These are phyloP conservation scores for Cercospora citrullina DNA, from an alignment of 2,329 filamentous ascomycete genomes.

Conservation along the genomic window DNA sequence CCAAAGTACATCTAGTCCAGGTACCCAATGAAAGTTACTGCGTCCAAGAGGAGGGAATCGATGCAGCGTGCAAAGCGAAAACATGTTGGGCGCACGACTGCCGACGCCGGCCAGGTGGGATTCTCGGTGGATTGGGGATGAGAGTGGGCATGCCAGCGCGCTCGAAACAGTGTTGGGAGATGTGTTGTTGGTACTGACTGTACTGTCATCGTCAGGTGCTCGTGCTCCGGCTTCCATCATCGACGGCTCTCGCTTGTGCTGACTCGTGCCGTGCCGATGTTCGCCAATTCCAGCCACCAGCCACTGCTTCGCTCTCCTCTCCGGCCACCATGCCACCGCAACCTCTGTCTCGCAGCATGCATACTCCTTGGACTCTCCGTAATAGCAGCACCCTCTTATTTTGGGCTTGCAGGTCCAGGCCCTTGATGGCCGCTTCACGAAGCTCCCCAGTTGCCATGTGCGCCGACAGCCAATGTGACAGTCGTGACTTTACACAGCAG, in stretches of 20 bases:
- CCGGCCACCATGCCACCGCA: background rate
- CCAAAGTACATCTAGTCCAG: slow-evolving; percentile 27
- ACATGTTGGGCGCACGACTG: background rate
- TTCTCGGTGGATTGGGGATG: background rate
- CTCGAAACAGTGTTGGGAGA: background rate
- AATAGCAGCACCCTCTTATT: slow-evolving; percentile 1
- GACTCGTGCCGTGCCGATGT: slow-evolving; percentile 2
- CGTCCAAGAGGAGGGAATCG: slow-evolving; percentile 2
- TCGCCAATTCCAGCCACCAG: slow-evolving; percentile 4
- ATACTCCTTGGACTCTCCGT: background rate
- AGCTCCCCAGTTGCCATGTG: background rate
- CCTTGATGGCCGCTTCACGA: background rate
- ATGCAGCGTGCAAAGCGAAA: background rate
- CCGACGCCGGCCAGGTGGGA: background rate
- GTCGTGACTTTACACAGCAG: slow-evolving; percentile 14
- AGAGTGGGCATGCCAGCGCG: no score
- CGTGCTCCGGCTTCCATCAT: background rate
- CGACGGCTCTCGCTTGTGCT: background rate
- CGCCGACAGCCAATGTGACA: background rate
- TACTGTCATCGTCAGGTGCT: slow-evolving; percentile 10
- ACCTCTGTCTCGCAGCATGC: background rate
- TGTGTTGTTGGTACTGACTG: background rate
- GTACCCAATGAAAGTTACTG: slow-evolving; percentile 26
- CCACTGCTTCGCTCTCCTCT: background rate
- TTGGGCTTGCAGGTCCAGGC: background rate